These are phyloP conservation scores for Eimeria praecox DNA, from an alignment of 169 alveolate species.

Conservation along the genomic window DNA sequence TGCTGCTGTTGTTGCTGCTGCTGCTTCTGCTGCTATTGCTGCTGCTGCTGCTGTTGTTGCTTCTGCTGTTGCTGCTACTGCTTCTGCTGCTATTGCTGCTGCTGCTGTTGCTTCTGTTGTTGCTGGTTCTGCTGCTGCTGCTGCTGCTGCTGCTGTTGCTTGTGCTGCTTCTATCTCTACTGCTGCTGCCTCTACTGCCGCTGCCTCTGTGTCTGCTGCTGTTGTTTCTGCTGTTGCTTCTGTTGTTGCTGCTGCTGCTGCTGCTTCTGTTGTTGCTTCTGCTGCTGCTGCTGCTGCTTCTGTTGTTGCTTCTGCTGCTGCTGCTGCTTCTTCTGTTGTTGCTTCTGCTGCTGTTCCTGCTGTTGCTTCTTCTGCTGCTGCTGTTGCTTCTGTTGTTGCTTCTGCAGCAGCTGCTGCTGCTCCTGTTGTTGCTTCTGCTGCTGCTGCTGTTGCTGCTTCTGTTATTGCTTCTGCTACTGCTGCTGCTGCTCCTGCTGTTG, in stretches of 20 bases:
- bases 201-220: not conserved
- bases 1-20: too few species aligned
- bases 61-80: not conserved
- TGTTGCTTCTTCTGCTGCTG: constrained; percentile 87
- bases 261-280: constrained; percentile 85
- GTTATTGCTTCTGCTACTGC: not conserved
- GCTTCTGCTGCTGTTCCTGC: constrained; percentile 91
- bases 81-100: not conserved
- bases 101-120: not conserved
- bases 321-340: not conserved
- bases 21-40: not conserved
- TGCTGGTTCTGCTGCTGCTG: not conserved
- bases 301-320: constrained; percentile 20
- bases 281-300: constrained; percentile 89
- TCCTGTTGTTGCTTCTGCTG: too few species aligned
- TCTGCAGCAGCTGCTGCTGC: too few species aligned
- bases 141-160: not conserved
- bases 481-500: not conserved
- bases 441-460: too few species aligned
- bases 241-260: not conserved
- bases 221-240: not conserved
- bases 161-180: not conserved
- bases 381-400: too few species aligned
- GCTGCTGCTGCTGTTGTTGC: not conserved
- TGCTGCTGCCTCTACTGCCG: not conserved